A percentile compares a stretch with the other conserved stretches of the same genome.
Conservation (phyloP, 2,329 filamentous ascomycete genomes). For the Xylaria arbuscula region DNA sequence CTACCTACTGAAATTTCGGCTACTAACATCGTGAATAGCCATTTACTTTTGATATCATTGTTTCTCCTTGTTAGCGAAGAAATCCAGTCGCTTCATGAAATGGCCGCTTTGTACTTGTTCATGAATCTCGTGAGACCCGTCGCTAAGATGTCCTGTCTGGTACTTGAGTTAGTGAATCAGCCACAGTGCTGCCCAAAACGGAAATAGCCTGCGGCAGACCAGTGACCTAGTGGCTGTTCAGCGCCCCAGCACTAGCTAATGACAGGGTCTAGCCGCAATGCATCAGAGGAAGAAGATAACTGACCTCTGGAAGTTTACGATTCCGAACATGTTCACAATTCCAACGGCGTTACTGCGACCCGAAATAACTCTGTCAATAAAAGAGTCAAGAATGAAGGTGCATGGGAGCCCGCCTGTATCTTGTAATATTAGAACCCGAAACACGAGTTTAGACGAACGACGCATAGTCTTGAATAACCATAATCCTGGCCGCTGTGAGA, state of each 20-base stretch:
- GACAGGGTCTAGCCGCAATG: neutral
- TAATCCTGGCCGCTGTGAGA: neutral
- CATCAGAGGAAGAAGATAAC: neutral
- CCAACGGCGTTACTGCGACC: no score
- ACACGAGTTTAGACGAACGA: neutral
- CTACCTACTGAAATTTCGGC: no score
- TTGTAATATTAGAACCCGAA: neutral
- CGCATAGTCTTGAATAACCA: neutral
- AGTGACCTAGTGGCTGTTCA: neutral
- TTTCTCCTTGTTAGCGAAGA: no score
- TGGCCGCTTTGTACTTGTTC: no score
- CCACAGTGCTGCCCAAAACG: conserved; percentile 1
- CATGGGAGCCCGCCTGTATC: neutral
- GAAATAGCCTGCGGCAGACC: conserved; percentile 4
- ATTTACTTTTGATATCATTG: no score
- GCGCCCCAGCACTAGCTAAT: neutral
- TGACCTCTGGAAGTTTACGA: no score
- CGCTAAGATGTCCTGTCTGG: neutral
- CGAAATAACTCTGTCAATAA: no score
- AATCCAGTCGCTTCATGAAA: no score
- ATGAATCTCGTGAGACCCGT: neutral
- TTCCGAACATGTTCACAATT: no score
- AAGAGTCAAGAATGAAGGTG: no score
- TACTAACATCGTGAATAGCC: no score
- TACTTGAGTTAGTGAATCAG: neutral